A percentile compares a stretch with the other conserved stretches of the same genome.
Conservation (phyloP, 1,284 basidiomycete genomes). For the Ceratobasidium sp. region DNA sequence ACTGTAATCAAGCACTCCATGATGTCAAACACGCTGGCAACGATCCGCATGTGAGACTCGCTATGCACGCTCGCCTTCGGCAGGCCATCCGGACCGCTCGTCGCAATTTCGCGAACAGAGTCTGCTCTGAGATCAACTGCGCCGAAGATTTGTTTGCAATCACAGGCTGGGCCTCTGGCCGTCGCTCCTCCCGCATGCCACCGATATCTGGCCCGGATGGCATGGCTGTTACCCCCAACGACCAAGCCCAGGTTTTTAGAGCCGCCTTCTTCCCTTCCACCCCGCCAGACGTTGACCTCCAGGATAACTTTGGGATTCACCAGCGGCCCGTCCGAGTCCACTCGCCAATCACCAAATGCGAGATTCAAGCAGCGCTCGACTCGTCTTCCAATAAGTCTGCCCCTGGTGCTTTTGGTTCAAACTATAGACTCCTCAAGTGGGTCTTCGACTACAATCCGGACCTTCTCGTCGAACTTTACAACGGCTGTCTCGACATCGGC, state of each 20-base stretch:
- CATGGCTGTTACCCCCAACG: background rate
- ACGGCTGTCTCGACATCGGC: slow-evolving; percentile 12
- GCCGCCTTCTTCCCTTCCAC: background rate
- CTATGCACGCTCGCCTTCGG: no score
- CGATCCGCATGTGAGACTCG: no score
- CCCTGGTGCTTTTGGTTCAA: slow-evolving; percentile 14
- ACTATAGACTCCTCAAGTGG: slow-evolving; percentile 30
- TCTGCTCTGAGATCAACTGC: background rate
- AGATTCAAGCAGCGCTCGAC: background rate
- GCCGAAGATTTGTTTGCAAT: background rate
- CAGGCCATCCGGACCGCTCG: background rate
- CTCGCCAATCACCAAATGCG: background rate
- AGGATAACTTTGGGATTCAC: background rate
- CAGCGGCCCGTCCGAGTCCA: background rate
- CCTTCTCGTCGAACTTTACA: background rate
- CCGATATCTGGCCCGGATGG: background rate
- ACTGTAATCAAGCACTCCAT: background rate
- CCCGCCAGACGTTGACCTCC: background rate
- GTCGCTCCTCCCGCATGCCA: background rate
- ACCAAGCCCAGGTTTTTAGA: background rate
- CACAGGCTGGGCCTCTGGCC: background rate
- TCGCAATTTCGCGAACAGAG: background rate
- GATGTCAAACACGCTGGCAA: no score
- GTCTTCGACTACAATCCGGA: background rate
- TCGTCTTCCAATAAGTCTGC: slow-evolving; percentile 15